These are phyloP conservation scores for Yamadazyma sp. DNA, from an alignment of 1,139 yeast species.

Conservation along the genomic window DNA sequence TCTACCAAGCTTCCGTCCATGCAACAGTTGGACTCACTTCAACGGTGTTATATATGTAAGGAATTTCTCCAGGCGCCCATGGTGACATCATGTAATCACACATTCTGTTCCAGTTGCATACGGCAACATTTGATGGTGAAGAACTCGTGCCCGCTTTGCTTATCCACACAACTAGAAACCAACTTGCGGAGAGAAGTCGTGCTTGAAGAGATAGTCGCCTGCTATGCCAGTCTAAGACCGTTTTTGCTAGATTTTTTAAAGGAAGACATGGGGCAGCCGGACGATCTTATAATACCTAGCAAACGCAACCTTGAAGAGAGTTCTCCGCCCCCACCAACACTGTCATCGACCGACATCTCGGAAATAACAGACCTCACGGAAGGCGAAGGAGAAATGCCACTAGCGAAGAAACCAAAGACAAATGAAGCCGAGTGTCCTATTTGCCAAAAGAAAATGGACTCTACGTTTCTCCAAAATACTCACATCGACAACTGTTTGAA, in stretches of 20 bases:
- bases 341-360: no score
- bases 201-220: slow-evolving; percentile 69
- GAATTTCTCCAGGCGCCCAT: slow-evolving; percentile 83
- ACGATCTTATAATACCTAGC: neutral
- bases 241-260: slow-evolving; percentile 28
- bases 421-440: slow-evolving; percentile 65
- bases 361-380: no score
- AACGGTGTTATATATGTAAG: slow-evolving; percentile 90
- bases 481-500: slow-evolving; percentile 74
- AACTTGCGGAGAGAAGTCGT: slow-evolving; percentile 65
- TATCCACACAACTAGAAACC: slow-evolving; percentile 69
- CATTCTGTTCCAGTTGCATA: slow-evolving; percentile 89
- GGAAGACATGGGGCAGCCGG: slow-evolving; percentile 2
- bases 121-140: slow-evolving; percentile 63
- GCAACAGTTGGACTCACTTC: slow-evolving; percentile 62
- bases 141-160: slow-evolving; percentile 78
- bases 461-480: slow-evolving; percentile 55
- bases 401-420: slow-evolving; percentile 5
- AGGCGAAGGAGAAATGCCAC: slow-evolving; percentile 2
- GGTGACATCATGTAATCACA: slow-evolving; percentile 82
- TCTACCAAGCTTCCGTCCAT: slow-evolving; percentile 54
- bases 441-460: slow-evolving; percentile 57
- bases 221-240: slow-evolving; percentile 50
- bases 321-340: neutral
- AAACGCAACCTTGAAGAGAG: neutral